Percentiles rank a stretch among this genome's conserved stretches.
Evolutionary conservation across 495 filamentous ascomycete species (phyloP).

Genomic region (Neurospora sp.): DNA sequence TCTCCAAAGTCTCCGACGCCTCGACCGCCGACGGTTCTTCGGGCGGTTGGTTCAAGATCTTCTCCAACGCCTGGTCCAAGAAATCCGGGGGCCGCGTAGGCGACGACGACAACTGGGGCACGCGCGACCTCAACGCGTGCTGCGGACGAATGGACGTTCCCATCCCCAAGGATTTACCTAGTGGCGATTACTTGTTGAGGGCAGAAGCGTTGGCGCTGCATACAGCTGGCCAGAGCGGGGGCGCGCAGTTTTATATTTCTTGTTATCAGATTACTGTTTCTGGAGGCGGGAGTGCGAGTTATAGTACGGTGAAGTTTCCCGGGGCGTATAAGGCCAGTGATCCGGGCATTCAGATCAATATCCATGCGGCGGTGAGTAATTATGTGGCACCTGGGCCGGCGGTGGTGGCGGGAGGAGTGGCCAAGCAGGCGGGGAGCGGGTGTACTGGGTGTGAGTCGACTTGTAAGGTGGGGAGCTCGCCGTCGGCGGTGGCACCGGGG

Average conservation of each 20-base stretch:
- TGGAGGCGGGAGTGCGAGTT: conserved; percentile 22
- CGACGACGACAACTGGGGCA: conserved; percentile 42
- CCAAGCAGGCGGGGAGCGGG: conserved; percentile 20
- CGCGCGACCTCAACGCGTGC: conserved; percentile 40
- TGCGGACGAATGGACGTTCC: conserved; percentile 40
- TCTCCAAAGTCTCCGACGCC: conserved; percentile 42
- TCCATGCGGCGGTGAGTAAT: conserved; percentile 26
- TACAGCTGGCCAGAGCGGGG: conserved; percentile 25
- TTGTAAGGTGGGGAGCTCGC: conserved; percentile 28
- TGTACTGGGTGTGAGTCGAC: conserved; percentile 31
- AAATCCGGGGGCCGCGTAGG: conserved; percentile 22
- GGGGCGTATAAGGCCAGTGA: conserved; percentile 38
- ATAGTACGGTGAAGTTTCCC: conserved; percentile 32
- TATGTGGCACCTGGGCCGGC: conserved; percentile 32
- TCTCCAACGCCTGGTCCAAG: conserved; percentile 35
- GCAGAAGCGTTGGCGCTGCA: conserved; percentile 44
- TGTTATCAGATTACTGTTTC: conserved; percentile 38
- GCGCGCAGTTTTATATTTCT: conserved; percentile 41
- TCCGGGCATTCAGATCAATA: conserved; percentile 41
- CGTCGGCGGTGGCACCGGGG: conserved; percentile 10
- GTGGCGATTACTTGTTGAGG: conserved; percentile 42
- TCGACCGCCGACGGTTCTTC: conserved; percentile 27
- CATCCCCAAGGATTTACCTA: conserved; percentile 35
- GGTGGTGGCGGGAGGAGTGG: conserved; percentile 28
- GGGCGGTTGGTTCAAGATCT: conserved; percentile 42